These are phyloP conservation scores for Melastoma candidum DNA, from an alignment of 441 rosid species.

Conservation along the genomic window DNA sequence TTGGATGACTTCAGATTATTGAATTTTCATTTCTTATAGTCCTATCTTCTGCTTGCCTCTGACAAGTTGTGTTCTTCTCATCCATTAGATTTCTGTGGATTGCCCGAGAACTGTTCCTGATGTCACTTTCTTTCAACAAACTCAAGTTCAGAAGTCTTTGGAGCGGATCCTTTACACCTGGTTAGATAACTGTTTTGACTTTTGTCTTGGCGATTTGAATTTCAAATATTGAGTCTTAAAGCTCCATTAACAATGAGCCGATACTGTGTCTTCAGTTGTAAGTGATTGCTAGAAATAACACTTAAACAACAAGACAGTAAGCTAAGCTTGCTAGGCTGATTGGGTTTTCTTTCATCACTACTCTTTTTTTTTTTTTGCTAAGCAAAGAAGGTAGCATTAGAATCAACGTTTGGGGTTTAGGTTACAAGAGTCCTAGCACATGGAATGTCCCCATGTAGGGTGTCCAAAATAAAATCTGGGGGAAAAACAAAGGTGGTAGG, in stretches of 20 bases:
- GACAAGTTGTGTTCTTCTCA: constrained; percentile 9
- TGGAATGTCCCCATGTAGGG: too few relatives aligned
- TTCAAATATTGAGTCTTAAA: neutral
- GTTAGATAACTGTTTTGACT: constrained; percentile 29
- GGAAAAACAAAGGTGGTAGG: too few relatives aligned
- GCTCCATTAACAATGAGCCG: neutral
- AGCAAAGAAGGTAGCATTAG: too few relatives aligned
- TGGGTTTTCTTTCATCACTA: too few relatives aligned
- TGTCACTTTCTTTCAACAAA: constrained; percentile 90
- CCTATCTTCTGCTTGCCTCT: constrained; percentile 12
- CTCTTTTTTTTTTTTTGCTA: too few relatives aligned
- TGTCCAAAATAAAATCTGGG: too few relatives aligned
- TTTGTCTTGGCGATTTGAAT: neutral
- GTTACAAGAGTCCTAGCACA: too few relatives aligned
- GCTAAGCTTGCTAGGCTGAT: too few relatives aligned
- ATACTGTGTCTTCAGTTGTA: neutral
- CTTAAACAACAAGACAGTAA: too few relatives aligned
- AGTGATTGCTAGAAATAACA: too few relatives aligned
- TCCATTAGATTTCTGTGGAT: constrained; percentile 83
- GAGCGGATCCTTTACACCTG: constrained; percentile 96
- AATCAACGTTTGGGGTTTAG: too few relatives aligned
- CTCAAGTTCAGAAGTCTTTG: constrained; percentile 90
- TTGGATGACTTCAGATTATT: constrained; percentile 2
- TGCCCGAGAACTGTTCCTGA: constrained; percentile 98
- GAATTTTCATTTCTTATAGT: constrained; percentile 2